phyloP scores from a whole-genome alignment of 1,139 yeast species.

The Blastobotrys illinoisensis region DNA sequence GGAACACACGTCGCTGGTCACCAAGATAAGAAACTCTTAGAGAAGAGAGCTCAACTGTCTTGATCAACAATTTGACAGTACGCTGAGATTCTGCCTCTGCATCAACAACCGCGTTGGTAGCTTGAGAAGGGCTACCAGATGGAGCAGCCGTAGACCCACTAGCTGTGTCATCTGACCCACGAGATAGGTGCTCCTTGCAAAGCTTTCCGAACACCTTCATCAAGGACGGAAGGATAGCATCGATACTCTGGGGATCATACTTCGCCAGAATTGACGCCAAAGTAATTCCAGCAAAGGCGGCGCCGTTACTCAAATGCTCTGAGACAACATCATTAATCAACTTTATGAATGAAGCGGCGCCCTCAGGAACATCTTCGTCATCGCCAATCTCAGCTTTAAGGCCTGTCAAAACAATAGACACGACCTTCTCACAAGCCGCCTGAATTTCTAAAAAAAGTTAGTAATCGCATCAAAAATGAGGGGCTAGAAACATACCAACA shows the following conservation, averaged over 20 bases:
- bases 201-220: constrained; percentile 85
- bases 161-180: constrained; percentile 2
- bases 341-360: constrained; percentile 54
- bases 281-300: constrained; percentile 81
- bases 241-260: constrained; percentile 67
- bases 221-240: constrained; percentile 64
- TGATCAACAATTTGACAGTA: constrained; percentile 70
- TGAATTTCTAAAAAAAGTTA: constrained; percentile 26
- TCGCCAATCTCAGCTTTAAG: constrained; percentile 24
- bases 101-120: constrained; percentile 6
- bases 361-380: constrained; percentile 50
- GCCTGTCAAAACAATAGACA: constrained; percentile 51
- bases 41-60: constrained; percentile 70
- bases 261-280: constrained; percentile 78
- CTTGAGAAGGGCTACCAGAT: constrained; percentile 12
- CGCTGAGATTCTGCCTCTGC: constrained; percentile 68
- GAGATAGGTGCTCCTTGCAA: constrained; percentile 72
- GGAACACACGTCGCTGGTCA: constrained; percentile 85
- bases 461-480: neutral
- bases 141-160: constrained; percentile 12
- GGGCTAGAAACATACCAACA: constrained; percentile 28
- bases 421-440: constrained; percentile 70
- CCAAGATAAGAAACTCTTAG: constrained; percentile 79
- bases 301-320: constrained; percentile 59
- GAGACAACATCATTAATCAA: constrained; percentile 63